phyloP scores from a whole-genome alignment of 805 yeast genomes.

The Wickerhamiella lipophila region DNA sequence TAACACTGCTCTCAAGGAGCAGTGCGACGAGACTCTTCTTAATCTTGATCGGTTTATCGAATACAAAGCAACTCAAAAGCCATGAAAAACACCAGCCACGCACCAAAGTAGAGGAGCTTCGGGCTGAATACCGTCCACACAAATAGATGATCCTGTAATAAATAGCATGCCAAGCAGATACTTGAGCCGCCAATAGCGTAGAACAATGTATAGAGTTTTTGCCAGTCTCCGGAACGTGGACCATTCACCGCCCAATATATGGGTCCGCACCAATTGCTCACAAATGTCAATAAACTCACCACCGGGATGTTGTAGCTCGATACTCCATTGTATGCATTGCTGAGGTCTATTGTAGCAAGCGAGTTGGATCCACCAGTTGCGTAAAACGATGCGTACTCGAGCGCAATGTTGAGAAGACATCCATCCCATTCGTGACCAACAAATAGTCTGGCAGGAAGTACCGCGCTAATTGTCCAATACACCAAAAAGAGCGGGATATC shows the following conservation, averaged over 20 bases:
- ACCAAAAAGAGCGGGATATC: constrained; percentile 41
- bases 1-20: constrained; percentile 42
- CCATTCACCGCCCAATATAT: constrained; percentile 61
- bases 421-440: background rate
- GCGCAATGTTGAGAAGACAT: constrained; percentile 33
- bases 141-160: constrained; percentile 72
- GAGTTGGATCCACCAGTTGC: constrained; percentile 87
- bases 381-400: constrained; percentile 72
- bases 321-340: constrained; percentile 87
- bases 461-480: background rate
- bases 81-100: constrained; percentile 41
- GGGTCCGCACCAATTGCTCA: constrained; percentile 78
- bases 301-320: constrained; percentile 50
- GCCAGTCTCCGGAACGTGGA: constrained; percentile 15
- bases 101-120: constrained; percentile 63
- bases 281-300: constrained; percentile 68
- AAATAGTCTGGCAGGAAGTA: background rate
- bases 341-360: constrained; percentile 75
- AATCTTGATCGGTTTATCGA: constrained; percentile 65
- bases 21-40: constrained; percentile 51
- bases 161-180: constrained; percentile 43
- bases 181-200: constrained; percentile 15
- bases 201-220: constrained; percentile 13
- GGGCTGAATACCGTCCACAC: constrained; percentile 98
- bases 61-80: constrained; percentile 39